These are phyloP conservation scores for Aspergillus sclerotialis DNA, from an alignment of 2,329 filamentous ascomycete species.

Conservation along the genomic window DNA sequence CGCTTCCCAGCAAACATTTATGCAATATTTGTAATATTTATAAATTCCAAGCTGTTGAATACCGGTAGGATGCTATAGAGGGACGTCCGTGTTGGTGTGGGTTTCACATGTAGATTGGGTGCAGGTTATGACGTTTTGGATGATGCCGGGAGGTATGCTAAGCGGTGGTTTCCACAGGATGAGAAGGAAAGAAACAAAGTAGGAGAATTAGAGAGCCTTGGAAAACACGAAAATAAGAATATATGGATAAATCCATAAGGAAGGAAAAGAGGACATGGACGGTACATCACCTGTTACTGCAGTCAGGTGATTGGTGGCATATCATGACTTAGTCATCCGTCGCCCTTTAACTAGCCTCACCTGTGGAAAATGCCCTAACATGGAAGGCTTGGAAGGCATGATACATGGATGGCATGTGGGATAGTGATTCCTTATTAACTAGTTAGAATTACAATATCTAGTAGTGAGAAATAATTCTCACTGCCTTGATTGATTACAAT, in stretches of 20 bases:
- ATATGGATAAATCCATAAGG: neutral
- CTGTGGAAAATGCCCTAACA: too few relatives aligned
- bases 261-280: neutral
- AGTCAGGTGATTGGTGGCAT: neutral
- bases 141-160: neutral
- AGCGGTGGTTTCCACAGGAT: neutral
- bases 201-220: neutral
- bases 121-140: neutral
- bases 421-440: too few relatives aligned
- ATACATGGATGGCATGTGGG: too few relatives aligned
- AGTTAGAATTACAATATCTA: too few relatives aligned
- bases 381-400: too few relatives aligned
- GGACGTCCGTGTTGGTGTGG: too few relatives aligned
- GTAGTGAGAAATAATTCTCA: too few relatives aligned
- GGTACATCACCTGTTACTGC: neutral
- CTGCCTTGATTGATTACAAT: too few relatives aligned
- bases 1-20: constrained; percentile 47
- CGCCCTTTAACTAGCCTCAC: too few relatives aligned
- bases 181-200: neutral
- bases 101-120: neutral
- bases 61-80: too few relatives aligned
- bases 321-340: neutral
- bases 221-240: neutral
- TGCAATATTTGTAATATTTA: too few relatives aligned
- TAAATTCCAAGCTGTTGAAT: too few relatives aligned